A percentile compares a stretch with the other conserved stretches of the same genome.
Evolutionary conservation across 495 filamentous ascomycete species (phyloP).

Genomic region (Daldinia decipiens): DNA sequence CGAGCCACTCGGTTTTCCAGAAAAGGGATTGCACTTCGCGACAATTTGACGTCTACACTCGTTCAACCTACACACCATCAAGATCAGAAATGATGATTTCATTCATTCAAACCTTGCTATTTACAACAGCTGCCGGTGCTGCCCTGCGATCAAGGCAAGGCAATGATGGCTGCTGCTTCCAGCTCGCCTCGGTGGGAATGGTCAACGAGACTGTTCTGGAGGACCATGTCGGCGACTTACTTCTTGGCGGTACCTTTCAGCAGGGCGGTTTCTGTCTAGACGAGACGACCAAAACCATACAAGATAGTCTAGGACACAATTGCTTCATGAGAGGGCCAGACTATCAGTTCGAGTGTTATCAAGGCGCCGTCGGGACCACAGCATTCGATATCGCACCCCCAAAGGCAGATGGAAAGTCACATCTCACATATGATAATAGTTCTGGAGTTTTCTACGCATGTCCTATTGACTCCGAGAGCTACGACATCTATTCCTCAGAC

Average conservation of each 20-base stretch:
- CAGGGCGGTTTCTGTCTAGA: constrained; percentile 46
- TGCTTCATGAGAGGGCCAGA: constrained; percentile 47
- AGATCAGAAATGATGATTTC: constrained; percentile 31
- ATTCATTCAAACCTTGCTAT: constrained; percentile 31
- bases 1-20: constrained; percentile 4
- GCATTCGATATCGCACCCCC: constrained; percentile 33
- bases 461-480: constrained; percentile 27
- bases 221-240: constrained; percentile 39
- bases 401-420: constrained; percentile 20
- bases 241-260: constrained; percentile 45
- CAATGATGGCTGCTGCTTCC: constrained; percentile 42
- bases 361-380: constrained; percentile 39
- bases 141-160: constrained; percentile 32
- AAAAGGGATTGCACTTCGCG: background rate
- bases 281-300: constrained; percentile 40
- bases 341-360: constrained; percentile 45
- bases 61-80: constrained; percentile 3
- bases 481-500: constrained; percentile 39
- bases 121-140: constrained; percentile 23
- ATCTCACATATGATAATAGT: constrained; percentile 42
- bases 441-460: constrained; percentile 42
- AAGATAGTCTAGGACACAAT: constrained; percentile 41
- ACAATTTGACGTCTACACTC: constrained; percentile 8
- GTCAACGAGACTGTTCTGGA: constrained; percentile 43
- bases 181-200: constrained; percentile 41